Base-by-base conservation (phyloP, 371 early-diverging fungal species). In the Mycotypha africana region DNA sequence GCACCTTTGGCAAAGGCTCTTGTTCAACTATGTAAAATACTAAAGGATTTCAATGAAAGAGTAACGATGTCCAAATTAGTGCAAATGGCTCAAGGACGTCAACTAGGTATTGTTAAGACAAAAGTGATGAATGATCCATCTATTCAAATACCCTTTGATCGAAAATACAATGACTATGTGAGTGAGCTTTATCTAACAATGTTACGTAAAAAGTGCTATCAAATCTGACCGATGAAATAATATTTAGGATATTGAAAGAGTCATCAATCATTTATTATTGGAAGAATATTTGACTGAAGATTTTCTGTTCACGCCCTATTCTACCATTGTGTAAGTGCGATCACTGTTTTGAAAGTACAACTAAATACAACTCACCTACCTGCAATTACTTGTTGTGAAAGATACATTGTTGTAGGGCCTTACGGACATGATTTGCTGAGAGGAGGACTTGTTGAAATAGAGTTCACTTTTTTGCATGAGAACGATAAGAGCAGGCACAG, bases 31-130 rank as follows among this genome's bases (percentile, higher is more conserved):
- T 59, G 66, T 14, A 46, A 47, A n/a, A 51, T 60, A 1, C 49
- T 77, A 2, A 48, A 52, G 30, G 41, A 49, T 21, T 42, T 49
- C 4, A 65, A 70, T 34, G 70, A 74, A n/a, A 46, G 74, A 17
- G 76, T 75, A 14, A 78, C 81, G 6, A 62, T 81, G 53, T 49
- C 47, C 26, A 78, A 78, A 34, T 53, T 79, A n/a, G 64, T 74
- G 2, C 66, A 74, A 12, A 53, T 70, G 34, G 49, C 70, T 59
- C 51, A 67, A 43, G 80, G 79, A 0, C 47, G 63, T 11, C 70
- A 67, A 2, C 49, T 66, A 10, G 64, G 65, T 7, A 58, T 67
- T 17, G 48, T 56, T 4, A 65, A 67, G 17, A 51, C 72, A 8
- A 66, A 62, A 23, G 49, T 56, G 0, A 44, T 71, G 7, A 38